Evolutionary conservation across 1,284 basidiomycete species (phyloP).

Genomic region (Gomphus sp.): DNA sequence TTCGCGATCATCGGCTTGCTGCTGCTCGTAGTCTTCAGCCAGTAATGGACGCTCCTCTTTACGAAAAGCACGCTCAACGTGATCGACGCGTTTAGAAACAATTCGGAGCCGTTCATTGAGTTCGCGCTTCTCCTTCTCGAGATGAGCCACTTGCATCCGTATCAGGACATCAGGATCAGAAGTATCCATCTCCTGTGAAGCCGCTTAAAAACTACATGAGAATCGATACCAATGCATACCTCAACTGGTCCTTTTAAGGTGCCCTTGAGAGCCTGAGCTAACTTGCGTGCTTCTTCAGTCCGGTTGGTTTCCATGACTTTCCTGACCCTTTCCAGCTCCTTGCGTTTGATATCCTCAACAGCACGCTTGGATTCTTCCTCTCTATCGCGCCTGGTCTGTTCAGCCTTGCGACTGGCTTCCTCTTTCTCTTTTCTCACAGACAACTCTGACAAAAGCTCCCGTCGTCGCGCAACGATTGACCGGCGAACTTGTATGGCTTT

Average conservation of each 20-base stretch:
- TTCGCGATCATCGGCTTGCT: conserved; percentile 69
- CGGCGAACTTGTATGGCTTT: conserved; percentile 70
- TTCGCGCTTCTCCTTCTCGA: conserved; percentile 96
- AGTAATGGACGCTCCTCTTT: conserved; percentile 90
- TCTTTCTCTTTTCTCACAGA: conserved; percentile 86
- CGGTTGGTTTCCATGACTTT: conserved; percentile 80
- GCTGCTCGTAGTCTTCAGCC: conserved; percentile 79
- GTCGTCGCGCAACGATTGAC: conserved; percentile 78
- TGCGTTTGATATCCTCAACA: conserved; percentile 62
- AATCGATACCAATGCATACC: conserved; percentile 30
- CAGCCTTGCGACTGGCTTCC: conserved; percentile 74
- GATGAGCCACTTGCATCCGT: conserved; percentile 85
- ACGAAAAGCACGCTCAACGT: conserved; percentile 92
- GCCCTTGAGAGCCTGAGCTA: conserved; percentile 80
- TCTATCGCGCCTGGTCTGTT: conserved; percentile 60
- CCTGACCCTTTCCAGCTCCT: conserved; percentile 72
- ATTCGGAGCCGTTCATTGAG: conserved; percentile 79
- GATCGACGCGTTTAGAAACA: conserved; percentile 87
- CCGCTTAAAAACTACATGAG: conserved; percentile 1
- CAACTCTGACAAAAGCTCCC: conserved; percentile 85
- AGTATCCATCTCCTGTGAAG: conserved; percentile 64
- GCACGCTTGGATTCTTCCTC: conserved; percentile 63
- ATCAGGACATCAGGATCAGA: conserved; percentile 87
- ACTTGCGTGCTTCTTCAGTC: conserved; percentile 82
- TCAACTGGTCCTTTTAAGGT: conserved; percentile 81